These are phyloP conservation scores for Globisporangium splendens DNA, from an alignment of 352 stramenopile genomes.

Conservation along the genomic window DNA sequence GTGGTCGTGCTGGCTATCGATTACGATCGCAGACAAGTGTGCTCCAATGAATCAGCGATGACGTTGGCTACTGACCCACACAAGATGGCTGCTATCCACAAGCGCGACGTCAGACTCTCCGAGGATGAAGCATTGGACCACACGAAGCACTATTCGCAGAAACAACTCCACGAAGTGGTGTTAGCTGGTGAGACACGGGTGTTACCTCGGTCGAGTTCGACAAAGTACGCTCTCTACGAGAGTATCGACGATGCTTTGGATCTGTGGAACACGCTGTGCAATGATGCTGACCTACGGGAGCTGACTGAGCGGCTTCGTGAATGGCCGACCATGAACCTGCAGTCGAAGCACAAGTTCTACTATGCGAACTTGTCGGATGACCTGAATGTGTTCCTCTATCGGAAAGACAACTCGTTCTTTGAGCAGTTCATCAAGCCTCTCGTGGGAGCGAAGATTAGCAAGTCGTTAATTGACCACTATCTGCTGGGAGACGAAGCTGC, in stretches of 20 bases:
- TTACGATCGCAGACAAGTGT: constrained; percentile 15
- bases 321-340: constrained; percentile 21
- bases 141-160: constrained; percentile 34
- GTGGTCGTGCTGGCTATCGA: constrained; percentile 31
- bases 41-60: constrained; percentile 21
- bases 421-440: constrained; percentile 27
- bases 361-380: constrained; percentile 41
- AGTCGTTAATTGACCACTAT: constrained; percentile 50
- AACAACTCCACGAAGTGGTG: constrained; percentile 29
- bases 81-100: constrained; percentile 13
- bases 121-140: constrained; percentile 19
- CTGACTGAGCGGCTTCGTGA: constrained; percentile 26
- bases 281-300: constrained; percentile 17
- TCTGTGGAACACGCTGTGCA: constrained; percentile 26
- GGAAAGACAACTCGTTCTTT: constrained; percentile 51
- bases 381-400: constrained; percentile 52
- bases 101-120: constrained; percentile 30
- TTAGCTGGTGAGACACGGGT: constrained; percentile 16
- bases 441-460: constrained; percentile 40
- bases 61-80: not conserved
- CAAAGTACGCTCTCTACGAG: constrained; percentile 37
- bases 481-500: constrained; percentile 30
- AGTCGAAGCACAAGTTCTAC: constrained; percentile 34
- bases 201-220: constrained; percentile 23
- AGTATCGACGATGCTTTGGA: constrained; percentile 26